Conservation (phyloP, 202 grass and related monocot species). For the Digitaria exilis region DNA sequence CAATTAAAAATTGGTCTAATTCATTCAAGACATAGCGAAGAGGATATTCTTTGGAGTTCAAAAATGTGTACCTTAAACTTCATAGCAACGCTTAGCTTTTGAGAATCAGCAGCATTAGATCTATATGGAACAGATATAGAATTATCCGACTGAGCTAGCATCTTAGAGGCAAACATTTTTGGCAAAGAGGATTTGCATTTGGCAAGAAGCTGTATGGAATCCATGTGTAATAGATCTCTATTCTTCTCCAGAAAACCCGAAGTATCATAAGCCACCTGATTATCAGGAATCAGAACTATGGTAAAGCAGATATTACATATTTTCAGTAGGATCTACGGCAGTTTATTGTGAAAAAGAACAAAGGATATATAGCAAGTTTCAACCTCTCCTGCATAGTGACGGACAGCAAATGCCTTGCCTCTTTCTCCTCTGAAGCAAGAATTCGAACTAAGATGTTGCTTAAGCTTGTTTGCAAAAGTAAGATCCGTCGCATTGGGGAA, state of each 20-base stretch:
- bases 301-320: constrained; percentile 19
- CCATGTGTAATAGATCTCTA: constrained; percentile 91
- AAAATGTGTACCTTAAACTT: constrained; percentile 83
- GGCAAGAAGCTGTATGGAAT: constrained; percentile 84
- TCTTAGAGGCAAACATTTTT: constrained; percentile 85
- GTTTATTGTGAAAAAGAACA: constrained; percentile 1
- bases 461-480: constrained; percentile 92
- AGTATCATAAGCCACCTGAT: constrained; percentile 83
- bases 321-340: neutral
- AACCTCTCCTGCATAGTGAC: constrained; percentile 97
- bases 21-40: constrained; percentile 35
- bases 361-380: constrained; percentile 40
- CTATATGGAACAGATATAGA: constrained; percentile 55
- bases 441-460: constrained; percentile 79
- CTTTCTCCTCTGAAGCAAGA: constrained; percentile 91
- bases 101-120: constrained; percentile 80
- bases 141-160: constrained; percentile 78
- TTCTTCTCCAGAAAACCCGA: constrained; percentile 97
- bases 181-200: constrained; percentile 78
- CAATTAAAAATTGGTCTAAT: constrained; percentile 26
- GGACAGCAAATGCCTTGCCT: constrained; percentile 77
- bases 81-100: constrained; percentile 90
- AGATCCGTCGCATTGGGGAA: constrained; percentile 96
- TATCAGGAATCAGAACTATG: constrained; percentile 28
- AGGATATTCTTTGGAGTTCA: constrained; percentile 19